Evolutionary conservation across 352 stramenopile species (phyloP), one percentile per base, ranked within the genome.

Genomic region (Globisporangium camurandrum): DNA sequence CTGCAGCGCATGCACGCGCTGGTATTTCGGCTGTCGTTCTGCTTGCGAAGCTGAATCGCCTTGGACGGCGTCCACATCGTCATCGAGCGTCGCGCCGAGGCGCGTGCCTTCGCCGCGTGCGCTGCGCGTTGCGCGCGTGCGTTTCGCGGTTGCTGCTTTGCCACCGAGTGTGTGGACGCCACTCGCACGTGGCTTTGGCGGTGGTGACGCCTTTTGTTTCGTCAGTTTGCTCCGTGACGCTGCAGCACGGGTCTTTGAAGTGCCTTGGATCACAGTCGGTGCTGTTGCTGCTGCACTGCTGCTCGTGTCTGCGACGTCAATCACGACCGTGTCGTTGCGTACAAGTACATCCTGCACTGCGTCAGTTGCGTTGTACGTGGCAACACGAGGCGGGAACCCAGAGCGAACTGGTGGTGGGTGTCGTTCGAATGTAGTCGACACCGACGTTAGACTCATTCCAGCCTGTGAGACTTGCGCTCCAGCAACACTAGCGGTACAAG

Each of bases 291-390:
- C 33, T 3, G 33, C 51, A 27, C 49, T 51, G 44, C 41, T 51
- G 43, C 43, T 55, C 1, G 38, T 16, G 3, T 37, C 49, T 28
- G 23, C 48, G 20, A 52, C 54, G 37, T 63, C 69, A 2, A 92
- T 67, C 11, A 88, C 68, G n/a, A 92, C 64, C 0, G 75, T 84
- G 47, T 88, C 75, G 45, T 92, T 92, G 36, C 74, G 62, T 23
- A 67, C 59, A 19, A 92, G 74, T 8, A 71, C 62, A 45, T 36
- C 55, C 52, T 85, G 69, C 17, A 92, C 62, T 3, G 64, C 47
- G 28, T 65, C 66, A 2, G 61, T 62, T 17, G 31, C 42, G 1
- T 67, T 42, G 39, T 71, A 74, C 50, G 70, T 60, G 2, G 87
- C 42, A 3, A 52, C 39, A 20, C 58, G 64, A 31, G 77, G 81